phyloP scores from a whole-genome alignment of 371 early-diverging fungal genomes.

The Apophysomyces ossiformis region DNA sequence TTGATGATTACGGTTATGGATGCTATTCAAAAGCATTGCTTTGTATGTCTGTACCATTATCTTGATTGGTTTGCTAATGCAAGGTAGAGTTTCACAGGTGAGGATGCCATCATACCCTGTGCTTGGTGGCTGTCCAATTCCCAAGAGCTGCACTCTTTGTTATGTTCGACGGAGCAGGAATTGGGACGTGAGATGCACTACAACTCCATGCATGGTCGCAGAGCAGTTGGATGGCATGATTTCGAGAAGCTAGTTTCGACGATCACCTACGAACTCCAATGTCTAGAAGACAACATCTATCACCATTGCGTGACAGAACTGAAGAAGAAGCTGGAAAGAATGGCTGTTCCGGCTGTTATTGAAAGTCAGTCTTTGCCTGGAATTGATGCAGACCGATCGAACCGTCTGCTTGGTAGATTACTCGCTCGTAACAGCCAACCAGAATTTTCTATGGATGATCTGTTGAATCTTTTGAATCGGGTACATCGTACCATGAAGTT shows the following conservation, averaged over 20 bases:
- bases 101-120: slow-evolving; percentile 68
- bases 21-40: slow-evolving; percentile 79
- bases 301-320: slow-evolving; percentile 92
- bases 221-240: slow-evolving; percentile 58
- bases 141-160: slow-evolving; percentile 83
- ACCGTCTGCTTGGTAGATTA: slow-evolving; percentile 83
- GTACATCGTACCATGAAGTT: slow-evolving; percentile 92
- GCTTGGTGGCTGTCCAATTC: slow-evolving; percentile 95
- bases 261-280: slow-evolving; percentile 70
- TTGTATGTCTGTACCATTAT: slow-evolving; percentile 39
- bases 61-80: slow-evolving; percentile 11
- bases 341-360: slow-evolving; percentile 93
- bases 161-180: slow-evolving; percentile 51
- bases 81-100: slow-evolving; percentile 41
- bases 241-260: slow-evolving; percentile 68
- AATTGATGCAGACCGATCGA: slow-evolving; percentile 82
- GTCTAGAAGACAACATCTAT: slow-evolving; percentile 70
- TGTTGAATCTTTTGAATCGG: slow-evolving; percentile 89
- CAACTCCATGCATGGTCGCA: slow-evolving; percentile 46
- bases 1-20: slow-evolving; percentile 87
- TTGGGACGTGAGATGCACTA: slow-evolving; percentile 54
- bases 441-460: slow-evolving; percentile 89
- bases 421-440: slow-evolving; percentile 74
- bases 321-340: slow-evolving; percentile 90
- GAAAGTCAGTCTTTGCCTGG: slow-evolving; percentile 92